Evolutionary conservation across 139 green algal species (phyloP), one percentile per base, ranked within the genome.

Genomic region (Chlorella sp.): DNA sequence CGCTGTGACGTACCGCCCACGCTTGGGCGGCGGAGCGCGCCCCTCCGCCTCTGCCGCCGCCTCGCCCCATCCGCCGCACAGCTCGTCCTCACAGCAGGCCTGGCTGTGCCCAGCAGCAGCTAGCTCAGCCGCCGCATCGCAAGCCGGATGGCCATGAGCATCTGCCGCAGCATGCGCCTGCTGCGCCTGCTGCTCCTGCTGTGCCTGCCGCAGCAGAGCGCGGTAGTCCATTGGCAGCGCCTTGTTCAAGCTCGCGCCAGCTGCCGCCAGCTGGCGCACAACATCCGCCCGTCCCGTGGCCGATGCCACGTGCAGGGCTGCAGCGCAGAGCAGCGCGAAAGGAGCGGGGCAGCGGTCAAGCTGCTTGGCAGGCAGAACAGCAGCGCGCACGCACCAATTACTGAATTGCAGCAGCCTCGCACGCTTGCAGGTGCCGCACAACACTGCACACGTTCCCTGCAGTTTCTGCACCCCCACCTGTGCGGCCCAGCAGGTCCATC

Each of bases 231-330:
- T 82, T 60, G 85, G 87, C 36, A 88, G 80, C 20, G 78, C 64
- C 41, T 88, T 88, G 71, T 36, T 78, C 4, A 55, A 21, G 64
- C 75, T 39, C 74, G 74, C 74, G n/a, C 87, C 87, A 17, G 83
- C 87, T 21, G 73, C 69, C 36, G 72, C 71, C 64, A 90, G 87
- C 71, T 90, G 87, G 38, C 86, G 72, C 55, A 90, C 87, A 6
- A 88, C 60, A 63, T 90, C 87, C 3, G 80, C 87, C 4, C 83
- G 71, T 21, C 87, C 87, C 4, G 83, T 74, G 32, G 87, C 87
- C 26, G 87, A 72, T 1, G 87, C 87, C 23, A 90, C 79, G 36
- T 90, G 87, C 56, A 90, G 39, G n/a, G 87, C 81, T 69, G 80
- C 80, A 34, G 21, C 2, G 4, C 4, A 30, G 23, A 1, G 26